Percentiles rank a stretch among this genome's conserved stretches.
These are phyloP conservation scores for Cutaneotrichosporon sp. DNA, from an alignment of 1,284 basidiomycete species.

Conservation along the genomic window DNA sequence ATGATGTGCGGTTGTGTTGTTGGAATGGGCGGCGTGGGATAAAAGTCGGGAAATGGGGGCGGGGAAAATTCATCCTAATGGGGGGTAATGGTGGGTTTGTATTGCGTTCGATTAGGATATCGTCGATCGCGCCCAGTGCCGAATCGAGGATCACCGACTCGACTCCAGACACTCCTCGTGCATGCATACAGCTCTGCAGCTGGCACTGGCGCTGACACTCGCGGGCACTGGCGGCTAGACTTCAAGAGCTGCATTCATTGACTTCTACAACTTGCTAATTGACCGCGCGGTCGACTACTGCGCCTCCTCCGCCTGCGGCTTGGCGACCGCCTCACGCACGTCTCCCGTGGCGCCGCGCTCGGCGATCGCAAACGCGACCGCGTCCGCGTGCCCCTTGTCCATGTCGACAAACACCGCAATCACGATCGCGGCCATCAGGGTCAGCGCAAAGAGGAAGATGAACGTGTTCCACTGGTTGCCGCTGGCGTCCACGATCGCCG, in stretches of 20 bases:
- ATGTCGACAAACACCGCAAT: conserved; percentile 74
- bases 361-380: conserved; percentile 53
- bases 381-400: conserved; percentile 66
- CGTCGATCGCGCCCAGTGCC: too few species aligned
- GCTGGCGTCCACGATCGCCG: conserved; percentile 64
- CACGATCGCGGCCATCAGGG: conserved; percentile 60
- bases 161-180: too few species aligned
- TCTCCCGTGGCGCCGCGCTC: conserved; percentile 25
- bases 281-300: too few species aligned
- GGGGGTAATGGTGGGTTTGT: too few species aligned
- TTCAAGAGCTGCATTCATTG: too few species aligned
- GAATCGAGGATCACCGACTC: too few species aligned
- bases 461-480: conserved; percentile 65
- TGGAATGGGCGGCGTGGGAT: neutral
- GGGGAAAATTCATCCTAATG: neutral
- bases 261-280: too few species aligned
- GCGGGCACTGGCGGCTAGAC: too few species aligned
- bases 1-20: neutral
- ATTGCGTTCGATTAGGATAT: too few species aligned
- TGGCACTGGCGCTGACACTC: too few species aligned
- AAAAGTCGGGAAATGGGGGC: neutral
- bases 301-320: neutral
- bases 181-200: too few species aligned
- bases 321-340: conserved; percentile 1
- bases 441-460: conserved; percentile 71